Percentiles rank a stretch among this genome's conserved stretches.
phyloP scores from a whole-genome alignment of 208 protist species.

The Wallacemonas rigidus region DNA sequence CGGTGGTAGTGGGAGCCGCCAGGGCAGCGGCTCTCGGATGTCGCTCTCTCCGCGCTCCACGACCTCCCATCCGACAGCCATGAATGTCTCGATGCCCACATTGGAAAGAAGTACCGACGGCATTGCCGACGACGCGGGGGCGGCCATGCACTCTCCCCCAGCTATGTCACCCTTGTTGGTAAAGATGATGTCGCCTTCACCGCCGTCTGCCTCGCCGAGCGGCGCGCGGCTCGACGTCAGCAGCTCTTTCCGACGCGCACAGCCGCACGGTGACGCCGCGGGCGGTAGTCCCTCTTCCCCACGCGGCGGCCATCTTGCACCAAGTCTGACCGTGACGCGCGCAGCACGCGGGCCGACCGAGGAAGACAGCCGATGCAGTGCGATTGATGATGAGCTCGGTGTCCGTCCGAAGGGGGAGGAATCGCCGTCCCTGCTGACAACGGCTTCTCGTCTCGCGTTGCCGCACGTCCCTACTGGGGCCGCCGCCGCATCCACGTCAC shows the following conservation, averaged over 20 bases:
- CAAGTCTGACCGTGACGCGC: no score
- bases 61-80: no score
- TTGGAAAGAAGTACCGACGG: no score
- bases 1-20: neutral
- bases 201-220: neutral
- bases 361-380: neutral
- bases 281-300: constrained; percentile 1
- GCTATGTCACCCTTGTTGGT: no score
- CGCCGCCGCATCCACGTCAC: neutral
- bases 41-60: constrained; percentile 1
- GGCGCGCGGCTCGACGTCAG: constrained; percentile 4
- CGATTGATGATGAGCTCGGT: neutral
- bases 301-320: no score
- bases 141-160: no score
- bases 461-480: constrained; percentile 20
- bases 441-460: constrained; percentile 6
- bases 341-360: no score
- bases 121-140: no score
- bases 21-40: neutral
- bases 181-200: constrained; percentile 1
- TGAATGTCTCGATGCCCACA: no score
- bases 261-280: no score
- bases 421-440: constrained; percentile 18
- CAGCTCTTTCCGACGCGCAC: neutral
- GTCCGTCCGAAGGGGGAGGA: neutral